Evolutionary conservation across 352 stramenopile genomes (phyloP).

Genomic region (Globisporangium abappressorium): DNA sequence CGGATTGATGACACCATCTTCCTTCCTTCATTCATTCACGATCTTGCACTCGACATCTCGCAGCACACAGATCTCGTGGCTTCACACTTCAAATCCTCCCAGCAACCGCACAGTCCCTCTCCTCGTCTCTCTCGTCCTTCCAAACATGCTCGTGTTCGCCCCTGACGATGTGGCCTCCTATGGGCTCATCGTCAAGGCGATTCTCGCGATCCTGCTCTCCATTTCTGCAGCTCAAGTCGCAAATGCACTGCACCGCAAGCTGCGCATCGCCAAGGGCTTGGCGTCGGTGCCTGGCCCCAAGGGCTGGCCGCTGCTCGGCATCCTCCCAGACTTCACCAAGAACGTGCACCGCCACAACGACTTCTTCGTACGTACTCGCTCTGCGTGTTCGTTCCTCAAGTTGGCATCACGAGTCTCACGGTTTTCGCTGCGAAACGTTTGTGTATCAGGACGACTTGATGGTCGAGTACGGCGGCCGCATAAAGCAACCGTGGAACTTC

Average conservation of each 20-base stretch:
- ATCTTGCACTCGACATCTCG: background rate
- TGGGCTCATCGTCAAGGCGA: background rate
- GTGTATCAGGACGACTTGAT: constrained; percentile 14
- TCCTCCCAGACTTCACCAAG: background rate
- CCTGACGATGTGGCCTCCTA: background rate
- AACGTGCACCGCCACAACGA: background rate
- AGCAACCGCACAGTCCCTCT: background rate
- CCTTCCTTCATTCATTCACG: background rate
- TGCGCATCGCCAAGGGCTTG: background rate
- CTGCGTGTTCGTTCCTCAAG: background rate
- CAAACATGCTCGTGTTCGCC: background rate
- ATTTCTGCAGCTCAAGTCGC: background rate
- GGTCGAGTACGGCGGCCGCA: constrained; percentile 9
- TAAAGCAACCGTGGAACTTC: constrained; percentile 12
- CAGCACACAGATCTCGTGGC: background rate
- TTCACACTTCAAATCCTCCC: background rate
- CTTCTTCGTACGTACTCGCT: background rate
- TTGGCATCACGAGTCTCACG: background rate
- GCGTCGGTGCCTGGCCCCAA: background rate
- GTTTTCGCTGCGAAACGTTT: background rate
- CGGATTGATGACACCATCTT: background rate
- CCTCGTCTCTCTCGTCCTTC: background rate
- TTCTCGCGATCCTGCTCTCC: background rate
- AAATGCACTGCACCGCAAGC: background rate
- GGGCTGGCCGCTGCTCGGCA: background rate